Evolutionary conservation across 2,329 filamentous ascomycete species (phyloP).

Genomic region (Penicillium sp.): DNA sequence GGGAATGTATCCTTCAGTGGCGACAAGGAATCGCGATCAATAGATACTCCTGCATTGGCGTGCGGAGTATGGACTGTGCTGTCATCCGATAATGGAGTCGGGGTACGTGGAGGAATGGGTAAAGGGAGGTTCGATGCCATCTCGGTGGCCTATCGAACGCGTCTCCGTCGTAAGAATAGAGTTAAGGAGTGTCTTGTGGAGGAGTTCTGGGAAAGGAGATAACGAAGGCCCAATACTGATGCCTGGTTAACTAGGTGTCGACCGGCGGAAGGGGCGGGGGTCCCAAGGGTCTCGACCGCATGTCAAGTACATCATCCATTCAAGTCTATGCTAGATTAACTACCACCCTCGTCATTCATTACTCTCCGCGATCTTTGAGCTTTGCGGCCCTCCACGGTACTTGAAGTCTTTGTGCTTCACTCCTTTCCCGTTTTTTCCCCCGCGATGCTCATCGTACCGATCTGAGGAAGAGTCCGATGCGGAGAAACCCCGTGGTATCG

Average conservation of each 20-base stretch:
- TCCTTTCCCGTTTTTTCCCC: conserved; percentile 4
- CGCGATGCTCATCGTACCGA: conserved; percentile 26
- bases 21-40: conserved; percentile 47
- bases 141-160: conserved; percentile 9
- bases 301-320: conserved; percentile 27
- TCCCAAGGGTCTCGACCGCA: conserved; percentile 12
- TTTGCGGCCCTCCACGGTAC: not conserved
- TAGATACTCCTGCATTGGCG: conserved; percentile 28
- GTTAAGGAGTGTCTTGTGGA: not conserved
- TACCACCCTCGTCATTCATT: conserved; percentile 26
- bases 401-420: conserved; percentile 4
- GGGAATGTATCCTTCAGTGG: conserved; percentile 42
- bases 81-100: conserved; percentile 59
- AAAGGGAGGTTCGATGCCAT: conserved; percentile 60
- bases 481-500: conserved; percentile 25
- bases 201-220: conserved; percentile 15
- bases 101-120: conserved; percentile 58
- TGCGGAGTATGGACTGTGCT: conserved; percentile 23
- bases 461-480: conserved; percentile 25
- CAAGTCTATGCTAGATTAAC: conserved; percentile 1
- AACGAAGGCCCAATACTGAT: conserved; percentile 4
- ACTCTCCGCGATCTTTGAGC: not conserved
- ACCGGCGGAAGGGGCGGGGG: conserved; percentile 18
- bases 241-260: conserved; percentile 14
- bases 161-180: conserved; percentile 8